Evolutionary conservation across 805 yeast species (phyloP).

Genomic region (Candida awuae): DNA sequence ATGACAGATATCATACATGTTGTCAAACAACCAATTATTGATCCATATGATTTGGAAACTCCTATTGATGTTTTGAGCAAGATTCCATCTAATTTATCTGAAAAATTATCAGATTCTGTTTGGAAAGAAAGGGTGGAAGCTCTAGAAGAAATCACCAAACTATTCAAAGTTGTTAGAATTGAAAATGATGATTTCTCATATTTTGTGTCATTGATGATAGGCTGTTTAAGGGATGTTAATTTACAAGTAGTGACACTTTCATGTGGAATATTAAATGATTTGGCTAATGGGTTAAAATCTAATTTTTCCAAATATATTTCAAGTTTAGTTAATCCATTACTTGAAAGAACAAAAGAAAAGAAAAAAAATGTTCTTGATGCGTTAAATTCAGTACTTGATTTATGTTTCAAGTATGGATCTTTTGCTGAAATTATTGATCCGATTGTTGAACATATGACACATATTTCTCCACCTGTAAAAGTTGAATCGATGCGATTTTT

Average conservation of each 20-base stretch:
- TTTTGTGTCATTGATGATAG: conserved; percentile 55
- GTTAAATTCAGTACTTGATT: conserved; percentile 55
- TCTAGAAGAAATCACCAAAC: conserved; percentile 51
- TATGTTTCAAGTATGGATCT: conserved; percentile 46
- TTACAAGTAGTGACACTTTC: conserved; percentile 78
- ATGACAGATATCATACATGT: conserved; percentile 25
- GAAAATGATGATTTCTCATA: conserved; percentile 54
- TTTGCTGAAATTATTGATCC: conserved; percentile 53
- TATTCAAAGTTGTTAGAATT: conserved; percentile 48
- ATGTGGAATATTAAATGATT: conserved; percentile 50
- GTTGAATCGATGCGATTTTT: conserved; percentile 62
- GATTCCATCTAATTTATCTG: conserved; percentile 55
- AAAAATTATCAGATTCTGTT: conserved; percentile 49
- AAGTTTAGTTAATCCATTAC: conserved; percentile 47
- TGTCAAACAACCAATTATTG: conserved; percentile 30
- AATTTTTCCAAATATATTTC: conserved; percentile 48
- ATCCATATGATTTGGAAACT: conserved; percentile 63
- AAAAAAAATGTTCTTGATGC: conserved; percentile 72
- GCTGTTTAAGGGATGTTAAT: conserved; percentile 80
- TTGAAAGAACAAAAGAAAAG: conserved; percentile 85
- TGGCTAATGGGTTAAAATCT: conserved; percentile 59
- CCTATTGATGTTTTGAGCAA: conserved; percentile 60
- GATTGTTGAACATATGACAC: conserved; percentile 49
- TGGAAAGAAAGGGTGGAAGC: conserved; percentile 94
- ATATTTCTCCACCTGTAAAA: conserved; percentile 78